phyloP scores from a whole-genome alignment of 768 basidiomycete genomes.

The Chalciporus chontae region DNA sequence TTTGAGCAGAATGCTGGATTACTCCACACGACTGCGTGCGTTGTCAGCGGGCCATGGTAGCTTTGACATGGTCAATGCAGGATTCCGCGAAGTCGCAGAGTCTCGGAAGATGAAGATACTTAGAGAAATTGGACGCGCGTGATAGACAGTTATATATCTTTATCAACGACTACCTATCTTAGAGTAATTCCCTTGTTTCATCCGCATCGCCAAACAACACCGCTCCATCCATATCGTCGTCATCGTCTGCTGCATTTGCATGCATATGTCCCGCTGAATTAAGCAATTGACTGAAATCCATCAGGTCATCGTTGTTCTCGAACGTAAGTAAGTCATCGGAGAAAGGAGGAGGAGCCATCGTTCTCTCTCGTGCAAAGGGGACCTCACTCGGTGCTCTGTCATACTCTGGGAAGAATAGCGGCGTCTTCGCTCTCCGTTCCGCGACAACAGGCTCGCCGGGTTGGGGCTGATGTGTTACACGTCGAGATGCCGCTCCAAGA shows the following conservation, averaged over 20 bases:
- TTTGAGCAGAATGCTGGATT: constrained; percentile 79
- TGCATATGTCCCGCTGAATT: constrained; percentile 53
- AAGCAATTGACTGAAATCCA: constrained; percentile 73
- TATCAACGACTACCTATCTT: constrained; percentile 13
- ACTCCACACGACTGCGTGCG: constrained; percentile 72
- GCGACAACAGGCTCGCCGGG: constrained; percentile 19
- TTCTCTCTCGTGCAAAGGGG: constrained; percentile 25
- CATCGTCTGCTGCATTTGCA: constrained; percentile 63
- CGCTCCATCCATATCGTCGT: constrained; percentile 71
- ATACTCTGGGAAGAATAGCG: constrained; percentile 72
- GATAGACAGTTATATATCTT: constrained; percentile 12
- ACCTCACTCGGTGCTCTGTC: constrained; percentile 41
- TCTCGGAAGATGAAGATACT: constrained; percentile 67
- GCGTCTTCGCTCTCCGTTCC: constrained; percentile 47
- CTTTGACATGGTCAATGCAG: constrained; percentile 78
- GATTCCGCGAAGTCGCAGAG: constrained; percentile 66
- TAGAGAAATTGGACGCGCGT: constrained; percentile 74
- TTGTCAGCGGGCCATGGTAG: constrained; percentile 78
- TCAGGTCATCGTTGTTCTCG: constrained; percentile 50
- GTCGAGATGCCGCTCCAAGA: constrained; percentile 22
- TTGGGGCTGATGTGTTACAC: constrained; percentile 21
- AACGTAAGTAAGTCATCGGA: constrained; percentile 32
- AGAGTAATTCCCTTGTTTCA: constrained; percentile 59
- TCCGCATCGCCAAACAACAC: constrained; percentile 83
- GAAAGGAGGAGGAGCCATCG: constrained; percentile 40